Evolutionary conservation across 169 alveolate genomes (phyloP).

Genomic region (Blepharisma undulans): DNA sequence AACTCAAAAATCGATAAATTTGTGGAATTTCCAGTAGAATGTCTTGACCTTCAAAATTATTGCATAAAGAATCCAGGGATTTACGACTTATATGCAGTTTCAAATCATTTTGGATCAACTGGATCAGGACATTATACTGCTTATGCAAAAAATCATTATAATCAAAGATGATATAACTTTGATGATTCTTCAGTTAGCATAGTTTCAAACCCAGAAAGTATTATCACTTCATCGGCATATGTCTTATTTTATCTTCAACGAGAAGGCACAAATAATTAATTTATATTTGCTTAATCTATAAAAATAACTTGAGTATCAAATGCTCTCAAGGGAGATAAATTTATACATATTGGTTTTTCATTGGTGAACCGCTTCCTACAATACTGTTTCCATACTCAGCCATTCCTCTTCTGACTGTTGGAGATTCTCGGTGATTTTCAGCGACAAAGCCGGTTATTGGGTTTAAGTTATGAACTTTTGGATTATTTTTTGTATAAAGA

Average conservation of each 20-base stretch:
- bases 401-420: neutral
- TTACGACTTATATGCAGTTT: slow-evolving; percentile 80
- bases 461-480: neutral
- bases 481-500: neutral
- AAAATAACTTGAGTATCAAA: neutral
- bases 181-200: slow-evolving; percentile 69
- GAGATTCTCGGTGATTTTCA: neutral
- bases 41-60: slow-evolving; percentile 63
- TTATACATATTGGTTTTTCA: neutral
- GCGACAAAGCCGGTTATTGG: neutral
- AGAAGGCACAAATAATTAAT: slow-evolving; percentile 29
- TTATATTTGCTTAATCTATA: neutral
- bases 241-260: slow-evolving; percentile 67
- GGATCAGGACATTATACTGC: slow-evolving; percentile 88
- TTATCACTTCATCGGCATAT: slow-evolving; percentile 66
- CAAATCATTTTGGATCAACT: slow-evolving; percentile 84
- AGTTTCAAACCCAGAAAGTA: slow-evolving; percentile 33
- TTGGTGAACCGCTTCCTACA: neutral
- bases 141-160: slow-evolving; percentile 54
- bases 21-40: slow-evolving; percentile 66
- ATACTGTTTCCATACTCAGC: neutral
- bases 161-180: slow-evolving; percentile 73
- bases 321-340: neutral
- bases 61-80: neutral
- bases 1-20: slow-evolving; percentile 63